These are phyloP conservation scores for Lyophyllum decastes DNA, from an alignment of 768 basidiomycete genomes.

Conservation along the genomic window DNA sequence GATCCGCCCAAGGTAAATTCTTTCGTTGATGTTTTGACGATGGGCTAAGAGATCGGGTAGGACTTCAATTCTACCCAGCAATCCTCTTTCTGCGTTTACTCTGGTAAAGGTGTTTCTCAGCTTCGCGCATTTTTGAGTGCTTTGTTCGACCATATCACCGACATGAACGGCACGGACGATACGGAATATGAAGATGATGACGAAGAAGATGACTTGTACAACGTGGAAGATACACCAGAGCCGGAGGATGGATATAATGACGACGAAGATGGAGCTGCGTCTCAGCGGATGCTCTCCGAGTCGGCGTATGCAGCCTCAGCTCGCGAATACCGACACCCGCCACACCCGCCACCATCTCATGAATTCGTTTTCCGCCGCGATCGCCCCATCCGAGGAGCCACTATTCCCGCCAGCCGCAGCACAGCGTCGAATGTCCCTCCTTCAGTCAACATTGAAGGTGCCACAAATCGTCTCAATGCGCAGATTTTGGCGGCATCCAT, in stretches of 20 bases:
- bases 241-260: constrained; percentile 37
- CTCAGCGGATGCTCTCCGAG: constrained; percentile 28
- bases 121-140: constrained; percentile 80
- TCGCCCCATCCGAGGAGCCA: constrained; percentile 27
- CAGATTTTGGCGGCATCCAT: constrained; percentile 33
- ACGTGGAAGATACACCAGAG: constrained; percentile 50
- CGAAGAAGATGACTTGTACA: constrained; percentile 52
- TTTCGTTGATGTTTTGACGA: neutral
- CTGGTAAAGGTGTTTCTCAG: constrained; percentile 84
- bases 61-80: constrained; percentile 92
- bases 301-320: constrained; percentile 21
- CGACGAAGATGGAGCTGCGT: constrained; percentile 33
- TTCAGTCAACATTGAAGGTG: constrained; percentile 33
- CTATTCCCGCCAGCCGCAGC: constrained; percentile 19
- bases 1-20: constrained; percentile 74
- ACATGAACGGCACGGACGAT: constrained; percentile 68
- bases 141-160: constrained; percentile 73
- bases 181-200: constrained; percentile 68
- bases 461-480: constrained; percentile 36
- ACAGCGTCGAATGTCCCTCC: constrained; percentile 22
- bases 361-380: constrained; percentile 37
- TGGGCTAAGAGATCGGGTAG: constrained; percentile 36
- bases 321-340: constrained; percentile 21
- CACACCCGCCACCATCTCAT: constrained; percentile 29
- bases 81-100: constrained; percentile 93